Base-by-base conservation (phyloP, 2,329 filamentous ascomycete species). In the Grosmannia huntii region DNA sequence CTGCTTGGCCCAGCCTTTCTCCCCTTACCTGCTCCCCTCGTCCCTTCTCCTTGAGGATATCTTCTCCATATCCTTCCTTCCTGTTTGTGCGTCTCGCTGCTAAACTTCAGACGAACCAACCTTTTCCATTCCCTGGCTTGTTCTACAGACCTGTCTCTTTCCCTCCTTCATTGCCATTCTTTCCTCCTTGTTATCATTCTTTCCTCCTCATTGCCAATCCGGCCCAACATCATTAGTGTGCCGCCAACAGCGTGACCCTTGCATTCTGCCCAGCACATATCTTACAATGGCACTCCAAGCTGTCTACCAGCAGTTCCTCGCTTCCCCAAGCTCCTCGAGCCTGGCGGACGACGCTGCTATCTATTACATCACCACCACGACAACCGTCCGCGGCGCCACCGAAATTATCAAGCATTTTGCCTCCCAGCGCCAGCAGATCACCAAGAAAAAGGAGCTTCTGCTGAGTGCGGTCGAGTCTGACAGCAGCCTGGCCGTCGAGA, bases 291-390 rank as follows among this genome's bases (percentile, higher is more conserved):
- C 77, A 62, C 68, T 79, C 62, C 76, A 76, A 62, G 67, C 72
- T 64, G 69, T 78, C 61, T 92, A 92, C 75, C 80, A 84, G 76
- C 81, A 82, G 73, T 91, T 90, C 70, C 77, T 91, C 58, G 77
- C 80, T 67, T 76, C 82, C 62, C 86, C 86, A 62, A 84, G 75
- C 71, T 73, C 83, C 58, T 80, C 82, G 58, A 73, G 81, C 59
- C 75, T 92, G 66, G 78, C 84, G 41, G 73, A 79, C 57, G 78
- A 85, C 70, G 85, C 86, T 60, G 81, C 86, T 51, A 75, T 91
- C 65, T 84, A 92, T 76, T 99, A 97, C 76, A 86, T 97, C 70
- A 90, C 91, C 58, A 96, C 92, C 9, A 86, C 90, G 14, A 90
- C 85, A 38, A 82, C 82, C 63, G 77, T 95, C 68, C 77, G 79